These are phyloP conservation scores for Osmanthus fragrans DNA, from an alignment of 257 asterid genomes.

Conservation along the genomic window DNA sequence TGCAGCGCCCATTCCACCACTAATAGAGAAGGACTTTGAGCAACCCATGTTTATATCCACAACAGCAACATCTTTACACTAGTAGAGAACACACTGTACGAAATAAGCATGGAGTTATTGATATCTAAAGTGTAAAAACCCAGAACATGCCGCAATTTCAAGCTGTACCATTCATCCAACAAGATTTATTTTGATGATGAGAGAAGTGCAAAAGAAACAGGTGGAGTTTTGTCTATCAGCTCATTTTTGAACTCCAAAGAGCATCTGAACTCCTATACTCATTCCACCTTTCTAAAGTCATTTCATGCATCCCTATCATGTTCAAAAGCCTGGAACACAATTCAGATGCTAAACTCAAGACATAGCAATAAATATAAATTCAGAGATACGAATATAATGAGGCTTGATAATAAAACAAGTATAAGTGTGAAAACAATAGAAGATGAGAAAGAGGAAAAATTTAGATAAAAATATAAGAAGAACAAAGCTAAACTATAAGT, in stretches of 20 bases:
- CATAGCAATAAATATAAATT: background rate
- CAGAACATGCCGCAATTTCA: background rate
- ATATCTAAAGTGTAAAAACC: slow-evolving; percentile 9
- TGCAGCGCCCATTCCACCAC: slow-evolving; percentile 99
- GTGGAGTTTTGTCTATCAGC: no score
- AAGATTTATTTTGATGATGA: background rate
- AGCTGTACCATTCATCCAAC: background rate
- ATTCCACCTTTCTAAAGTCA: background rate
- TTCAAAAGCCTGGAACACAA: background rate
- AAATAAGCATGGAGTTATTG: slow-evolving; percentile 17
- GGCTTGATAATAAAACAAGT: background rate
- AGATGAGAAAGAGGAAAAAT: no score
- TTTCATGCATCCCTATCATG: background rate
- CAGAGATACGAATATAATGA: background rate
- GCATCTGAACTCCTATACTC: no score
- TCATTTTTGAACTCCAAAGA: no score
- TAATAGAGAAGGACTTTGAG: slow-evolving; percentile 82
- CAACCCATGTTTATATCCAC: slow-evolving; percentile 97
- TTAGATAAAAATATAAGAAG: slow-evolving; percentile 13
- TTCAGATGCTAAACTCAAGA: background rate
- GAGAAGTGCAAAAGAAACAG: background rate
- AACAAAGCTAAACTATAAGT: slow-evolving; percentile 5
- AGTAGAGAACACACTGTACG: slow-evolving; percentile 27
- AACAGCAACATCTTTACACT: slow-evolving; percentile 90
- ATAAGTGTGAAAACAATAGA: no score